Evolutionary conservation across 2,329 filamentous ascomycete species (phyloP).

Genomic region (Davidsoniella eucalypti): DNA sequence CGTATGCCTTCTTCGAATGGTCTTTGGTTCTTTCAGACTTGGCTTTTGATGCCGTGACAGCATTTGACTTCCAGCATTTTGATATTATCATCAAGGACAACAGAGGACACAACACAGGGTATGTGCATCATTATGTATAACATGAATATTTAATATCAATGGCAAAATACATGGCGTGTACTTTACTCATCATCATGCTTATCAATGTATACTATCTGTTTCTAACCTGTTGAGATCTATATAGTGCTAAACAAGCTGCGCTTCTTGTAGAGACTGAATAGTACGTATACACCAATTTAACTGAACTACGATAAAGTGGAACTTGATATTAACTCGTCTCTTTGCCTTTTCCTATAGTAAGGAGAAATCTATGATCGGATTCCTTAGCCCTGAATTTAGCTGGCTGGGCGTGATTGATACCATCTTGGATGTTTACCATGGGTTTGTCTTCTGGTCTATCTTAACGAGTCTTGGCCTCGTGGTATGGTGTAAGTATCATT

Average conservation of each 20-base stretch:
- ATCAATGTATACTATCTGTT: slow-evolving; percentile 5
- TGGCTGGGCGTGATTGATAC: slow-evolving; percentile 64
- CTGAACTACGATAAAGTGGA: too few species aligned
- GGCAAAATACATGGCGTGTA: too few species aligned
- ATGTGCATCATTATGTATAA: slow-evolving; percentile 79
- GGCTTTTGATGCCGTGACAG: slow-evolving; percentile 87
- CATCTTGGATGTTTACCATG: slow-evolving; percentile 77
- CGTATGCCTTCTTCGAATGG: slow-evolving; percentile 97
- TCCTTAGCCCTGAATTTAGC: slow-evolving; percentile 56
- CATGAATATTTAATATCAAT: neutral
- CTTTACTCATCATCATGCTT: neutral
- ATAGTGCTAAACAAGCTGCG: slow-evolving; percentile 11
- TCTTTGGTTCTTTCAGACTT: slow-evolving; percentile 87
- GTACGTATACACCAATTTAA: slow-evolving; percentile 18
- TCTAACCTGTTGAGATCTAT: slow-evolving; percentile 13
- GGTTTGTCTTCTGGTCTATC: slow-evolving; percentile 94
- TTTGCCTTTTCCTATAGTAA: slow-evolving; percentile 38
- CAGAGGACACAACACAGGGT: slow-evolving; percentile 89
- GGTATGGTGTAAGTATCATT: slow-evolving; percentile 66
- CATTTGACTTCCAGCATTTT: slow-evolving; percentile 76
- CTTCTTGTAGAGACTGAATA: slow-evolving; percentile 9
- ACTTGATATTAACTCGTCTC: neutral
- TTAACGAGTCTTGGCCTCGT: slow-evolving; percentile 75
- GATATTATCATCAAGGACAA: slow-evolving; percentile 80
- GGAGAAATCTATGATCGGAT: slow-evolving; percentile 51